phyloP scores from a whole-genome alignment of 2,329 filamentous ascomycete genomes.

The Plectosphaerella cucumerina region DNA sequence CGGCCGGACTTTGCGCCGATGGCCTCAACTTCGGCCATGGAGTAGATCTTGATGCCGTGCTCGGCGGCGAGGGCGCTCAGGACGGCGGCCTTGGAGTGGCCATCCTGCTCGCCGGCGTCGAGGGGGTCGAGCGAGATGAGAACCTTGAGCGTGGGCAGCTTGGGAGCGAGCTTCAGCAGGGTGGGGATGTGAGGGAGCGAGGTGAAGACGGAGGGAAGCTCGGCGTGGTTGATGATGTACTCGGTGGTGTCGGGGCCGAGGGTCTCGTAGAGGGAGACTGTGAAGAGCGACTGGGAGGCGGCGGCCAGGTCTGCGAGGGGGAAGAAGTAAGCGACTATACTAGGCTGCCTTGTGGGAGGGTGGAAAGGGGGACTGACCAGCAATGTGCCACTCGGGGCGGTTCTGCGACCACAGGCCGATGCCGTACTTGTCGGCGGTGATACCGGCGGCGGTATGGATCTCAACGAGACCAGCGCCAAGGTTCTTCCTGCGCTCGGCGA shows the following conservation, averaged over 20 bases:
- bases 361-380: constrained; percentile 41
- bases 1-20: constrained; percentile 68
- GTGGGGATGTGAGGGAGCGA: constrained; percentile 78
- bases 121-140: constrained; percentile 85
- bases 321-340: not conserved
- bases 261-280: constrained; percentile 94
- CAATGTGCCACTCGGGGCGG: constrained; percentile 82
- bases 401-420: constrained; percentile 86
- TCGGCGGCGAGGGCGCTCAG: constrained; percentile 71
- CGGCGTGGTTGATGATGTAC: constrained; percentile 91
- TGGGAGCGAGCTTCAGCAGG: constrained; percentile 73
- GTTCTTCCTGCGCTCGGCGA: constrained; percentile 75
- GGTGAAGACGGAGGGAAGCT: constrained; percentile 69
- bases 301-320: constrained; percentile 67
- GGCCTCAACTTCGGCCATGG: constrained; percentile 75
- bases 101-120: constrained; percentile 70
- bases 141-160: constrained; percentile 75
- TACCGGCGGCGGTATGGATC: constrained; percentile 69
- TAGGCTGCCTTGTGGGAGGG: not conserved
- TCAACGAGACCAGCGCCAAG: constrained; percentile 83
- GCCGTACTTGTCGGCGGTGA: constrained; percentile 60
- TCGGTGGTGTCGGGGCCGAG: constrained; percentile 87
- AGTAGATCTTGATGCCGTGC: constrained; percentile 73
- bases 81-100: constrained; percentile 74
- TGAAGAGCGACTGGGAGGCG: constrained; percentile 82